A percentile compares a stretch with the other conserved stretches of the same genome.
Evolutionary conservation across 139 green algal genomes (phyloP).

Genomic region (Chlorella ohadii): DNA sequence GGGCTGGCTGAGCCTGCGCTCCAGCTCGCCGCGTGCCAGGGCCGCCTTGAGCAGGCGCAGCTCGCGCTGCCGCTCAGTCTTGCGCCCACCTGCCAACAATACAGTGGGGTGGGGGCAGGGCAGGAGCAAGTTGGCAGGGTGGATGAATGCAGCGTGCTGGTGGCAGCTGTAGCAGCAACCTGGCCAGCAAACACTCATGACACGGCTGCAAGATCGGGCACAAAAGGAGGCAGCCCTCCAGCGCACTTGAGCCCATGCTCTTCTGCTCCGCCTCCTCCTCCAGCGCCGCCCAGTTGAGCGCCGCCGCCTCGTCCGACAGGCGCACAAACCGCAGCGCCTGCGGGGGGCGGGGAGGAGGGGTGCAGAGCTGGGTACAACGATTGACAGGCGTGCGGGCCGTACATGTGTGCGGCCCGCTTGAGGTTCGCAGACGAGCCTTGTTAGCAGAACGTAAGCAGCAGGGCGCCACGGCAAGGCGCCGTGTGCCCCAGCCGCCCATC

Average conservation of each 20-base stretch:
- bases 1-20: slow-evolving; percentile 5
- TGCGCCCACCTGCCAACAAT: not conserved
- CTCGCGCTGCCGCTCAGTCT: slow-evolving; percentile 15
- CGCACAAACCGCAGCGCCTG: slow-evolving; percentile 43
- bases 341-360: too few species aligned
- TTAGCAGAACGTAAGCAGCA: too few species aligned
- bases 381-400: too few species aligned
- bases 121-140: not conserved
- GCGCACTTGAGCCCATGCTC: not conserved
- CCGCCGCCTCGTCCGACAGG: slow-evolving; percentile 4
- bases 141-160: not conserved
- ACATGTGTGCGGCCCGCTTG: too few species aligned
- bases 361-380: too few species aligned
- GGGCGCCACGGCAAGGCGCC: too few species aligned
- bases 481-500: too few species aligned
- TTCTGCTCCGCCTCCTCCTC: slow-evolving; percentile 37
- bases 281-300: slow-evolving; percentile 29
- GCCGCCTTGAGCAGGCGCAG: slow-evolving; percentile 25
- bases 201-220: too few species aligned
- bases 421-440: too few species aligned
- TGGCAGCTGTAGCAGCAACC: too few species aligned
- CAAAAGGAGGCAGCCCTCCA: not conserved
- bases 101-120: too few species aligned
- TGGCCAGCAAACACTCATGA: not conserved
- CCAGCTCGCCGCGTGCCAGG: slow-evolving; percentile 7